Base-by-base conservation (phyloP, 768 basidiomycete species). In the Auriscalpium orientale region DNA sequence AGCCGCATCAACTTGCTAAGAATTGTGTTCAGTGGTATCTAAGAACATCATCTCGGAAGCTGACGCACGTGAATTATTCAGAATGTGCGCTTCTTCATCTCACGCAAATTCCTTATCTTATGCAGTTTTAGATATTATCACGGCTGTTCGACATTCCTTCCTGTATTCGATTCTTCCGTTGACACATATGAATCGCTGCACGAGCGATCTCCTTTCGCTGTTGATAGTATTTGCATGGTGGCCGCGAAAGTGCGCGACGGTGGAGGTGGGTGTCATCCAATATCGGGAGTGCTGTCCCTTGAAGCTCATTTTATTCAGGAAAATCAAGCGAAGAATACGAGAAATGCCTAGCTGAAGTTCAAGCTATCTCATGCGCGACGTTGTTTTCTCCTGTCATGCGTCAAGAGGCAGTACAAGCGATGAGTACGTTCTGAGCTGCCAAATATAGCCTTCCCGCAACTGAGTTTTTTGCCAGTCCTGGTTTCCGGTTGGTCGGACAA, bases 401-500 rank as follows among this genome's bases (percentile, higher is more conserved):
- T 36, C 79, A 83, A 58, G 94, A 98, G 71, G 91, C 91, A 5
- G 85, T 97, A 20, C 94, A 95, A 68, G 88, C 92, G 9, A 95
- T 93, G 89, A 89, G 91, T 93, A 58, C 68, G 90, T 74, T 45
- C 49, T 52, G 28, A 22, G 6, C 46, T 13, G 36, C 21, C 18
- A 47, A 22, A 53, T 11, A 56, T 37, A 20, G 13, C 28, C 48
- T 54, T 34, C 20, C 57, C 34, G 20, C 53, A 28, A 4, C 18
- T 43, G 28, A n/a, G 47, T 49, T n/a, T 56, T 51, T 53, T 46
- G 46, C 55, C 48, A 94, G 91, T 95, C 56, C 77, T 97, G 51
- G 84, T 95, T 18, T 89, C 94, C 37, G 92, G 93, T 6, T 98
- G 92, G 88, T 93, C 91, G 16, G 91, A 95, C 62, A 91, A 91